Evolutionary conservation across 192 early-diverging fungal genomes (phyloP), one percentile per base, ranked within the genome.

Genomic region (Entophlyctis luteolus): DNA sequence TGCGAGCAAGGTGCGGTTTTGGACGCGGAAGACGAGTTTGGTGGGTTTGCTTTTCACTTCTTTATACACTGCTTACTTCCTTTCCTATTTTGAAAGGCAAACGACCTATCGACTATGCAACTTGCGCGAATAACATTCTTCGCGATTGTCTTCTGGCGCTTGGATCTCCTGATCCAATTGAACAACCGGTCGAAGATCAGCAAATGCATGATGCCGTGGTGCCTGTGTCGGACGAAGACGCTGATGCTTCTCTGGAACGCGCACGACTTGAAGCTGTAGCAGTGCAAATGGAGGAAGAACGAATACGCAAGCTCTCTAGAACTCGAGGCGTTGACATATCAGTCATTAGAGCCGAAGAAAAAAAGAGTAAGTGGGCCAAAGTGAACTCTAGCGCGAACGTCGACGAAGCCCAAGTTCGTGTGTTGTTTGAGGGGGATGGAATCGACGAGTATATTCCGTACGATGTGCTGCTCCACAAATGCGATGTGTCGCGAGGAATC

Each of bases 401-500:
- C 3, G 62, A 68, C 36, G 53, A 35, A 31, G 33, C 28, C 4
- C 54, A 73, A 60, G 65, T 56, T 23, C 46, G 58, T 20, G 69
- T 71, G 2, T 52, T 54, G 50, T 62, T 38, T 65, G 69, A 62
- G 32, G 53, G 54, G 14, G 50, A 63, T 55, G 59, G 48, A 10
- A 29, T 72, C 23, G 72, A 70, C 8, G 67, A 70, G 32, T 72
- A 70, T 16, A 52, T 50, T 12, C 66, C 70, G 0, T 75, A 74
- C 69, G 76, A 84, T 57, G 70, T 80, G n/a, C 49, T 80, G 50
- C 28, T 85, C 27, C 77, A 70, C 37, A 81, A 75, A 46, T 70
- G 72, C 2, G 84, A 85, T 48, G 70, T 81, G 6, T 48, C 66
- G 18, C 35, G 57, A 6, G 73, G 76, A 23, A 20, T 42, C 10